Evolutionary conservation across 768 basidiomycete species (phyloP).

Genomic region (Leccinum longicurvipes): DNA sequence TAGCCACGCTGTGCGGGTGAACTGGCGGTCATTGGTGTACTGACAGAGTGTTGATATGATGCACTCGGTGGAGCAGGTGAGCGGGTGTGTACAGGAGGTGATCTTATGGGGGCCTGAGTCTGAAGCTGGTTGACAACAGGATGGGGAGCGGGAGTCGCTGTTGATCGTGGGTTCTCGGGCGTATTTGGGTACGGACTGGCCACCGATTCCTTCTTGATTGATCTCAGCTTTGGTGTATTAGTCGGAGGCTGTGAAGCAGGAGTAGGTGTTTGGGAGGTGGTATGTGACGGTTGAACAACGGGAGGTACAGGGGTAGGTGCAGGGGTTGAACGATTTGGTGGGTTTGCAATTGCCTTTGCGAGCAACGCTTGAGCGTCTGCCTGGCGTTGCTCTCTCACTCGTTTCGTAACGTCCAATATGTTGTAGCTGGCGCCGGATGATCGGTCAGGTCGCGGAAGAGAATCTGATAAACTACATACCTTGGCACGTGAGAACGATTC

Average conservation of each 20-base stretch:
- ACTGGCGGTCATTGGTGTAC: conserved; percentile 19
- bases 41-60: conserved; percentile 20
- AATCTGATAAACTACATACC: conserved; percentile 34
- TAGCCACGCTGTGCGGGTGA: conserved; percentile 34
- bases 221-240: conserved; percentile 23
- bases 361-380: conserved; percentile 20
- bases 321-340: conserved; percentile 30
- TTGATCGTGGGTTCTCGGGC: conserved; percentile 29
- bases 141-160: conserved; percentile 31
- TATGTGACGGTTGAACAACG: conserved; percentile 33
- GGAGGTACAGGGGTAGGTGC: conserved; percentile 32
- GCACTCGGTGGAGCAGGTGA: conserved; percentile 22
- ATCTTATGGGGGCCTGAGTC: conserved; percentile 25
- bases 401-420: conserved; percentile 51
- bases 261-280: conserved; percentile 27
- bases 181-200: conserved; percentile 26
- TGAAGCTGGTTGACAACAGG: conserved; percentile 34
- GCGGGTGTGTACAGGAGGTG: conserved; percentile 28
- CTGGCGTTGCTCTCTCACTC: conserved; percentile 25
- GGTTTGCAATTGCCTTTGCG: conserved; percentile 29
- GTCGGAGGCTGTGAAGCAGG: conserved; percentile 29
- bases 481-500: conserved; percentile 45
- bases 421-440: conserved; percentile 42
- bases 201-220: conserved; percentile 29
- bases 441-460: conserved; percentile 2